Conservation (phyloP, 805 yeast species). For the Teunomyces tritomae region DNA sequence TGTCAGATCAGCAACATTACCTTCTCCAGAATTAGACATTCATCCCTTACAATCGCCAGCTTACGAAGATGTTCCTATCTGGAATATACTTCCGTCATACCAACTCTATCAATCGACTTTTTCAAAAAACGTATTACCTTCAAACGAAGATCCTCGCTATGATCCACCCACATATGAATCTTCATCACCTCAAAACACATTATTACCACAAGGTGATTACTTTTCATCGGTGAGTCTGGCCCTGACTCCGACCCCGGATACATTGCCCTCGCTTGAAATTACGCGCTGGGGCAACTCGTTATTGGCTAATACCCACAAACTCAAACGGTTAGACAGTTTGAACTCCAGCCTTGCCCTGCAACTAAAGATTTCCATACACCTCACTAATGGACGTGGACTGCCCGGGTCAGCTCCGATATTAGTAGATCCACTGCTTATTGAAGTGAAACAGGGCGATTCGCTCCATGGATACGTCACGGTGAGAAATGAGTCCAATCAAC, state of each 20-base stretch:
- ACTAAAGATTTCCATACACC: constrained; percentile 17
- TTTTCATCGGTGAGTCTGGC: constrained; percentile 1
- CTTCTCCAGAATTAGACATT: neutral
- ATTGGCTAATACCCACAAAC: constrained; percentile 24
- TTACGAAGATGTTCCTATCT: constrained; percentile 25
- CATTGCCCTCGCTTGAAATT: neutral
- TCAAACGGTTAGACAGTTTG: constrained; percentile 19
- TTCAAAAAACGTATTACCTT: constrained; percentile 21
- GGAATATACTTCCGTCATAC: constrained; percentile 31
- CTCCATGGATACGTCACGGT: constrained; percentile 24
- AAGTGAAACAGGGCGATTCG: constrained; percentile 27
- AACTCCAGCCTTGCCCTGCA: constrained; percentile 15
- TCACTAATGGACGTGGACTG: constrained; percentile 16
- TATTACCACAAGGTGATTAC: neutral
- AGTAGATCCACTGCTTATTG: constrained; percentile 16
- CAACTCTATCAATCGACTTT: constrained; percentile 30
- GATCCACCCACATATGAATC: constrained; percentile 24
- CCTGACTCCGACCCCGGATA: neutral
- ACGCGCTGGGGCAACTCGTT: constrained; percentile 28
- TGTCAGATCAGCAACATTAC: neutral
- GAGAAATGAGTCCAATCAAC: constrained; percentile 14
- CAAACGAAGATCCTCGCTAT: constrained; percentile 15
- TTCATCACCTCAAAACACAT: neutral
- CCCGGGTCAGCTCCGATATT: constrained; percentile 15
- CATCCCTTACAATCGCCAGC: constrained; percentile 24